Evolutionary conservation across 73 alveolate species (phyloP).

Genomic region (Blepharisma japonicum): DNA sequence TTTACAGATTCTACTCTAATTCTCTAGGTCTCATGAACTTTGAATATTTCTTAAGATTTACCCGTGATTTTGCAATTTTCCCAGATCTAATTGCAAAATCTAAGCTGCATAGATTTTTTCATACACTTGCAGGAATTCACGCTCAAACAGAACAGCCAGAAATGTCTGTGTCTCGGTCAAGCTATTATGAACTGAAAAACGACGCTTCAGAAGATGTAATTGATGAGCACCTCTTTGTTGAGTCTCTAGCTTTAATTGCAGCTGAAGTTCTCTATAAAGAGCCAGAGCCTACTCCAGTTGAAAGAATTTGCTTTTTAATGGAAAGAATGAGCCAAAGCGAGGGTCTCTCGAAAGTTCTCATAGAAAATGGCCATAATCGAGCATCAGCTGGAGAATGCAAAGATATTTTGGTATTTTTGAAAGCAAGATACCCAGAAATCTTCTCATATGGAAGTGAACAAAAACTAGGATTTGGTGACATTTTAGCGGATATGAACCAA

Average conservation of each 20-base stretch:
- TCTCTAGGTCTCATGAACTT: slow-evolving; percentile 50
- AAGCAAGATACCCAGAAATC: slow-evolving; percentile 26
- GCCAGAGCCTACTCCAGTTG: slow-evolving; percentile 50
- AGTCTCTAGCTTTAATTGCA: slow-evolving; percentile 71
- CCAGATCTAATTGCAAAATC: slow-evolving; percentile 70
- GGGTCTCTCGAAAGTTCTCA: slow-evolving; percentile 66
- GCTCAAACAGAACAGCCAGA: slow-evolving; percentile 42
- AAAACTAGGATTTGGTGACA: slow-evolving; percentile 4
- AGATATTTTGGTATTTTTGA: slow-evolving; percentile 19
- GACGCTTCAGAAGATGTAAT: slow-evolving; percentile 39
- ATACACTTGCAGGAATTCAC: slow-evolving; percentile 58
- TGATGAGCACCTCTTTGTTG: slow-evolving; percentile 83
- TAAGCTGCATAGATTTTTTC: slow-evolving; percentile 51
- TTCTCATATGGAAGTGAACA: slow-evolving; percentile 20
- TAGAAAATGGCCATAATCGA: slow-evolving; percentile 43
- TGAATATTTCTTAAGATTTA: slow-evolving; percentile 59
- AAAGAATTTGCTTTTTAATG: slow-evolving; percentile 56
- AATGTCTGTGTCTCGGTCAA: slow-evolving; percentile 13
- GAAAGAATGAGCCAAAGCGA: slow-evolving; percentile 76
- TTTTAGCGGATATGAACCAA: neutral
- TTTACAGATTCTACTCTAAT: slow-evolving; percentile 50
- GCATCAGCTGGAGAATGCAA: neutral
- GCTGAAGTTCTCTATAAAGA: slow-evolving; percentile 63
- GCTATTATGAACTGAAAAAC: neutral
- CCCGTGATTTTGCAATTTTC: slow-evolving; percentile 70